Evolutionary conservation across 176 grass and related monocot genomes (phyloP).

Genomic region (Musa schizocarpa): DNA sequence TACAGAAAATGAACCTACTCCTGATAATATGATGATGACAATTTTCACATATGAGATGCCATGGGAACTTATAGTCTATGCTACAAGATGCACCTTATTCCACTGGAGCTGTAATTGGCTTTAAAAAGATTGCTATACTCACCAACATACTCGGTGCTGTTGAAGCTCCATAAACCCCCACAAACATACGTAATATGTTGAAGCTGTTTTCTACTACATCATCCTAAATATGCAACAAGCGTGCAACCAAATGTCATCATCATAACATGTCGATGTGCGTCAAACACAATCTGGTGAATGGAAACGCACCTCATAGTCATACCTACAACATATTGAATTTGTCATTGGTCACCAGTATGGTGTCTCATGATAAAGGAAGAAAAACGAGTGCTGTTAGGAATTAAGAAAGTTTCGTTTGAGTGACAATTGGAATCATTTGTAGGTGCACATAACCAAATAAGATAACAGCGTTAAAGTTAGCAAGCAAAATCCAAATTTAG

Average conservation of each 20-base stretch:
- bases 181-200: slow-evolving; percentile 85
- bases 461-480: not conserved
- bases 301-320: slow-evolving; percentile 84
- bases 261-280: not conserved
- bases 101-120: not conserved
- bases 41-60: not conserved
- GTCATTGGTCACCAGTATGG: slow-evolving; percentile 11
- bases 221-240: slow-evolving; percentile 32
- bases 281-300: slow-evolving; percentile 17
- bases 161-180: slow-evolving; percentile 69
- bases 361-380: not conserved
- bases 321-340: slow-evolving; percentile 54
- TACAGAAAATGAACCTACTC: not conserved
- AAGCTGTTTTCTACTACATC: slow-evolving; percentile 77
- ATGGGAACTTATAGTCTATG: not conserved
- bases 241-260: not conserved
- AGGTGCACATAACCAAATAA: not conserved
- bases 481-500: not conserved
- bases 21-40: not conserved
- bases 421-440: not conserved
- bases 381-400: not conserved
- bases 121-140: not conserved
- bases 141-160: slow-evolving; percentile 79
- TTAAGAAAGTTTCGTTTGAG: not conserved
- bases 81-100: not conserved